Evolutionary conservation across 2,329 filamentous ascomycete species (phyloP), one percentile per base, ranked within the genome.

Genomic region (Aspergillus alliaceus): DNA sequence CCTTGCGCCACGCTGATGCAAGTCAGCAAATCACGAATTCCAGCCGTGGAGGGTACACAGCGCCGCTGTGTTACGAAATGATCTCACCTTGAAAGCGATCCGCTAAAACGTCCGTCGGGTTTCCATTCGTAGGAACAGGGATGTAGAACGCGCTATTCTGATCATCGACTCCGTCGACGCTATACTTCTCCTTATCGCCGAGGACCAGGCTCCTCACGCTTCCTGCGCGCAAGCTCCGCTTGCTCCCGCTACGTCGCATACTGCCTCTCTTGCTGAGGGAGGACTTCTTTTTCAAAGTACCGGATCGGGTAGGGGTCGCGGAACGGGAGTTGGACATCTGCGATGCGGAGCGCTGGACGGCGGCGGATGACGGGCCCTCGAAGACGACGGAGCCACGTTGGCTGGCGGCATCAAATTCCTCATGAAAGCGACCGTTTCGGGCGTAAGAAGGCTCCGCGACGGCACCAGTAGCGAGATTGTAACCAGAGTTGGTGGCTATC

Each of bases 241-340:
- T 87, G 75, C 93, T 97, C 62, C 86, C 82, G 71, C 87, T 92
- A 65, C 92, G 88, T 74, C 87, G 89, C 64, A 96, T 70, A 69
- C 91, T 96, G 37, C 81, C 84, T 59, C 82, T 86, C 67, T 89
- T 85, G 64, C 88, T 88, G 57, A 97, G 72, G 9, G 92, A 96
- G 24, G 80, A 80, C 76, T 91, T 95, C 82, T 98, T 98, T 80
- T 91, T 95, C 66, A 98, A 81, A 0, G 93, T 97, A 58, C 91
- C 90, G 59, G 82, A 82, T 56, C 86, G 69, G 18, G 77, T 75
- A 15, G 77, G 77, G 4, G 73, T 68, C 22, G 70, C 61, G 32
- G 77, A 77, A 25, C 75, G 71, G 29, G 72, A 69, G 22, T 73
- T 69, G 31, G 78, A 80, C 63, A 76, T 70, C 51, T 76, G 73